phyloP scores from a whole-genome alignment of 768 basidiomycete genomes.

The Lentinula sp. region DNA sequence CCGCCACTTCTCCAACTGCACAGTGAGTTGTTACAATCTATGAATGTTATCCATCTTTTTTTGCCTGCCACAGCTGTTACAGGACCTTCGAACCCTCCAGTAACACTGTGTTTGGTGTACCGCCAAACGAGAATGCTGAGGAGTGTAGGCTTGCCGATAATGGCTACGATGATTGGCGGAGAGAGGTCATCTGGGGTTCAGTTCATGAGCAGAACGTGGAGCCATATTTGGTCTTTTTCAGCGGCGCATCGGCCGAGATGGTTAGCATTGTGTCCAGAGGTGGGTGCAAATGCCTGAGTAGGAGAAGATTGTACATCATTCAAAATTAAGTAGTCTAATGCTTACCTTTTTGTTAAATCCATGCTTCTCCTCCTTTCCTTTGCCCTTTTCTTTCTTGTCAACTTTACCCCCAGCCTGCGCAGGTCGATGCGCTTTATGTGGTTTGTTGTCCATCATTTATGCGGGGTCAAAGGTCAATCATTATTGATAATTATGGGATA shows the following conservation, averaged over 20 bases:
- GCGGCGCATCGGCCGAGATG: constrained; percentile 84
- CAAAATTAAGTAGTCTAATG: too few species aligned
- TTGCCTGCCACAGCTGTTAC: constrained; percentile 94
- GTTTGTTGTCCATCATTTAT: too few species aligned
- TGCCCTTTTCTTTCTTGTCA: too few species aligned
- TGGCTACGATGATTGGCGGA: constrained; percentile 89
- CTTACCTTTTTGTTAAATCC: too few species aligned
- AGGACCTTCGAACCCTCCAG: constrained; percentile 86
- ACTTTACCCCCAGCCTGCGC: too few species aligned
- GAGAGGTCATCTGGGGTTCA: constrained; percentile 88
- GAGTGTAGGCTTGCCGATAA: constrained; percentile 94
- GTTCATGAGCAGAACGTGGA: constrained; percentile 95
- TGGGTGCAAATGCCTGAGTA: constrained; percentile 83
- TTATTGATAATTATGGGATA: too few species aligned
- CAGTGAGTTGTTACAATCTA: constrained; percentile 96
- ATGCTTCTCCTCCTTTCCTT: too few species aligned
- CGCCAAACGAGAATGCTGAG: constrained; percentile 86
- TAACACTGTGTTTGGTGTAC: constrained; percentile 93
- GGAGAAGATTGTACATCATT: neutral
- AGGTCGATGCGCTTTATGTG: too few species aligned
- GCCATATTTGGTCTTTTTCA: constrained; percentile 88
- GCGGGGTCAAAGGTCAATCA: too few species aligned
- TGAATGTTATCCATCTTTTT: constrained; percentile 87
- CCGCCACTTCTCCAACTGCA: constrained; percentile 96
- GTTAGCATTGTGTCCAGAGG: constrained; percentile 86